Evolutionary conservation across 345 rosid genomes (phyloP), one percentile per base, ranked within the genome.

Genomic region (Salix caprea): DNA sequence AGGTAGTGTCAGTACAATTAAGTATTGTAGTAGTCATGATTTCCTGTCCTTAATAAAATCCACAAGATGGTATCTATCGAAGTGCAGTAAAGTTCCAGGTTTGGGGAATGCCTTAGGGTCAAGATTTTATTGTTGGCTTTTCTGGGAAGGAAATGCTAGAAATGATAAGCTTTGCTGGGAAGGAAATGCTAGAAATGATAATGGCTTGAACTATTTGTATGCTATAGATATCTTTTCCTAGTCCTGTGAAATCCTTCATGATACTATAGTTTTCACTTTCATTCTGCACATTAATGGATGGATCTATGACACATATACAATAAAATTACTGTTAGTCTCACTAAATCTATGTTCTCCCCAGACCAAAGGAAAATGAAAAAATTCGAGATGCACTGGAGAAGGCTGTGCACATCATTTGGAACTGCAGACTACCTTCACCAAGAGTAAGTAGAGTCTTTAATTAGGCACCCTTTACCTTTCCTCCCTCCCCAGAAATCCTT

Each of bases 331-430:
- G 11, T 24, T 34, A 40, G 37, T 68, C 3, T 74, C 23, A 15
- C 30, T 10, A 34, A 36, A 54, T n/a, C 44, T 15, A 12, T 61
- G n/a, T 73, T 58, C 24, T 77, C 36, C 50, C 56, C 86, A 94
- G 98, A 83, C 95, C 97, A 70, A 90, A 86, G 78, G 91, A 91
- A 75, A 91, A 94, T 67, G 92, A 89, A 70, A 90, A 74, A 42
- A 79, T 85, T 73, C 81, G 86, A 74, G 86, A 87, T 62, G 90
- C 89, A 81, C 75, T 94, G 78, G 96, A 88, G 81, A 92, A 88
- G 81, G 98, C 97, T 16, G 90, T 94, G n/a, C 88, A 86, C n/a
- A 81, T 94, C 76, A 92, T 94, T 71, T 94, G 98, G 97, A 89
- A 88, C 77, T 92, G 97, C 89, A 84, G 92, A 71, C 89, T 94